A percentile compares a stretch with the other conserved stretches of the same genome.
Evolutionary conservation across 805 yeast genomes (phyloP).

Genomic region (Pichia pseudocactophila): DNA sequence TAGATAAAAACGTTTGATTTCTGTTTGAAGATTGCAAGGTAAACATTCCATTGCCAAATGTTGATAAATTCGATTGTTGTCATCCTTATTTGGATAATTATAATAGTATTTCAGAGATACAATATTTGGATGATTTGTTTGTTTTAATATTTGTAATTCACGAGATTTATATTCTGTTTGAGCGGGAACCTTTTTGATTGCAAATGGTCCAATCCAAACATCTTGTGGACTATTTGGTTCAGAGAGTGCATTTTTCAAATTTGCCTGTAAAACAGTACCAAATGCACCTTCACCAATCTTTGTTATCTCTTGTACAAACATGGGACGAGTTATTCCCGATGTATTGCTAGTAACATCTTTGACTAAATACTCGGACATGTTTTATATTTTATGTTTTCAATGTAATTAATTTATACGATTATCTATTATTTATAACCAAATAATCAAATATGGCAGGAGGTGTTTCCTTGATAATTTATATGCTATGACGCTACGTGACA

Average conservation of each 20-base stretch:
- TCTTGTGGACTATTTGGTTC: conserved; percentile 16
- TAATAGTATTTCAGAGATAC: conserved; percentile 62
- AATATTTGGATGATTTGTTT: conserved; percentile 73
- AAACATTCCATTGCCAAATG: conserved; percentile 82
- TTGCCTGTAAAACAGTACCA: conserved; percentile 77
- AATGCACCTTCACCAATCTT: conserved; percentile 83
- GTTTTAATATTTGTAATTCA: conserved; percentile 67
- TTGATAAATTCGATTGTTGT: conserved; percentile 55
- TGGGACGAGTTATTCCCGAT: conserved; percentile 43
- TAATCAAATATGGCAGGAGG: too few relatives aligned
- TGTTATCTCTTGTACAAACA: conserved; percentile 64
- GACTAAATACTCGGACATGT: conserved; percentile 34
- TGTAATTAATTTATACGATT: too few relatives aligned
- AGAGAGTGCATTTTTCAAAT: conserved; percentile 26
- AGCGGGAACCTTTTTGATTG: conserved; percentile 78
- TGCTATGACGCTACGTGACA: too few relatives aligned
- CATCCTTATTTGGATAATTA: conserved; percentile 55
- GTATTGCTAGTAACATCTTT: conserved; percentile 56
- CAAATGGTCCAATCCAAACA: conserved; percentile 70
- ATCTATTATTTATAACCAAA: too few relatives aligned
- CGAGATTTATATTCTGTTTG: conserved; percentile 80
- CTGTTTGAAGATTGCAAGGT: conserved; percentile 71
- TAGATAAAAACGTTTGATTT: conserved; percentile 60
- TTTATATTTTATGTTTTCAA: too few relatives aligned
- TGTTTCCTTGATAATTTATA: too few relatives aligned